These are phyloP conservation scores for Globisporangium camurandrum DNA, from an alignment of 352 stramenopile species.

Conservation along the genomic window DNA sequence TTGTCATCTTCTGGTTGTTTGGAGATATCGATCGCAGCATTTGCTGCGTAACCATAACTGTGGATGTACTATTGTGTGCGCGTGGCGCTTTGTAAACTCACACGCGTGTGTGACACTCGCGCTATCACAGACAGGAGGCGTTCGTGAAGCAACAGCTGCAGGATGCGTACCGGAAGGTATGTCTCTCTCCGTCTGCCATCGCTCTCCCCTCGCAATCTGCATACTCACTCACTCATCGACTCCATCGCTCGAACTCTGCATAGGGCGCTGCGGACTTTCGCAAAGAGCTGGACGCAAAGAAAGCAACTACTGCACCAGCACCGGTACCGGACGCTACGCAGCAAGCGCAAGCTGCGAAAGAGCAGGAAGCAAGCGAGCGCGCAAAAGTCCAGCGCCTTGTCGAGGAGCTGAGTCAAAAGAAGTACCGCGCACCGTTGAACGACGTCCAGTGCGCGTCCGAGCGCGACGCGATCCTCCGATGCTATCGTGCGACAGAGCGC, in stretches of 20 bases:
- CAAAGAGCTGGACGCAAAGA: slow-evolving; percentile 48
- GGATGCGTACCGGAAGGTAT: slow-evolving; percentile 68
- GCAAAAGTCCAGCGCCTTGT: slow-evolving; percentile 67
- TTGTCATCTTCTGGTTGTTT: neutral
- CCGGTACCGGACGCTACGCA: slow-evolving; percentile 19
- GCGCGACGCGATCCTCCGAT: slow-evolving; percentile 75
- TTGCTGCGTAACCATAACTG: neutral
- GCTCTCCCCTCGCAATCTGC: neutral
- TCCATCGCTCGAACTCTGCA: neutral
- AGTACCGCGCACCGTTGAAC: slow-evolving; percentile 71
- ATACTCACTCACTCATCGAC: neutral
- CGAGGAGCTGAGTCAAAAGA: slow-evolving; percentile 74
- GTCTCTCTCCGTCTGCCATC: neutral
- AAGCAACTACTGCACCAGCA: slow-evolving; percentile 1
- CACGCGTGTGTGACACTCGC: too few relatives aligned
- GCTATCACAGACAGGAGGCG: slow-evolving; percentile 43
- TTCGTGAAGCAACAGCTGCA: slow-evolving; percentile 68
- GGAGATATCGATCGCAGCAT: neutral
- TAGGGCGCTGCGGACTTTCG: slow-evolving; percentile 65
- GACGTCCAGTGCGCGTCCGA: slow-evolving; percentile 77
- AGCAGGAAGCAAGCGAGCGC: slow-evolving; percentile 62
- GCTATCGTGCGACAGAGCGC: slow-evolving; percentile 78
- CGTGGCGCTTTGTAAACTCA: neutral
- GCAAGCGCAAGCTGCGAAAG: slow-evolving; percentile 57
- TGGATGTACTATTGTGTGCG: neutral